Evolutionary conservation across 176 grass and related monocot species (phyloP), one percentile per base, ranked within the genome.

Genomic region (Triticum timopheevii): DNA sequence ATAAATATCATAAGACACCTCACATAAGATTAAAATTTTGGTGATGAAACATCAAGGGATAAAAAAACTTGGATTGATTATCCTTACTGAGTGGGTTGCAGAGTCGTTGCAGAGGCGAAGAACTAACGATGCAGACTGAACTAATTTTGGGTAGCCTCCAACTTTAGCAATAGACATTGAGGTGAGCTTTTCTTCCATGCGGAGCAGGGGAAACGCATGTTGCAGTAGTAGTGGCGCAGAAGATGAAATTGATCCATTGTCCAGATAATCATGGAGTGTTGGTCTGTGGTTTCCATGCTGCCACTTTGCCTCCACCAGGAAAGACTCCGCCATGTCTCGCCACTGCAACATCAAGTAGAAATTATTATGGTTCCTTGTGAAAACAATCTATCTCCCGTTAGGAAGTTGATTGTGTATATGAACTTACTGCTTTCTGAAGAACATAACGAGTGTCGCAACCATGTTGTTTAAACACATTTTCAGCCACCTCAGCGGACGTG

Each of bases 251-350:
- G 79, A 89, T 63, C 87, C 90, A 36, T 87, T 92, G 7, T 87
- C 59, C 10, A 92, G 67, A 24, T 94, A 92, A 3, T 89, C 87
- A 2, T 52, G 0, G 0, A 92, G 30, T 16, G 19, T 68, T 64
- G 90, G 84, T 56, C 6, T 89, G n/a, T 24, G 33, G 24, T 69
- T 84, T 5, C 52, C 24, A n/a, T 87, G 69, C 15, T 89, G 42
- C 87, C 87, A 92, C 19, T 84, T 89, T 34, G 87, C 87, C 44
- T 92, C 90, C 52, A 73, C 36, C 25, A 87, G 27, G 25, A 80
- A 87, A 7, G 83, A 35, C 65, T 84, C 83, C 35, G 80, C 86
- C 20, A 89, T 24, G 79, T 92, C 87, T 59, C 62, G 63, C 87
- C 90, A 92, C 87, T 92, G 13, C 28, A 24, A 45, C 33, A 24